Evolutionary conservation across 805 yeast species (phyloP), one percentile per base, ranked within the genome.

Genomic region (Candida andamanensis): DNA sequence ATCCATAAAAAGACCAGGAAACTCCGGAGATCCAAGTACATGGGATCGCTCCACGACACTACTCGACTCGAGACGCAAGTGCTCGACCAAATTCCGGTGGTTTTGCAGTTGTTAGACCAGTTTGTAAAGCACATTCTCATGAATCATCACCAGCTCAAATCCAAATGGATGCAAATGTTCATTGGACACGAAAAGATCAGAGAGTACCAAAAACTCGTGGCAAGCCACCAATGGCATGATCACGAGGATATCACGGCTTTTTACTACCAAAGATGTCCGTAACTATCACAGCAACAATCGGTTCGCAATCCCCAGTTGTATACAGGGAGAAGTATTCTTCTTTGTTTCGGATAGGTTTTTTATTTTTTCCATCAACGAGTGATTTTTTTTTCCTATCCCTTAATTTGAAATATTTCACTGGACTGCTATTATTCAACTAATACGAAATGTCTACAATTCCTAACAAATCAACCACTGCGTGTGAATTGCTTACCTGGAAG

Each of bases 401-500:
- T n/a, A n/a, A n/a, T n/a, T n/a, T n/a, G n/a, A n/a, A n/a, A n/a
- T n/a, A n/a, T n/a, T n/a, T n/a, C n/a, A n/a, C n/a, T n/a, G n/a
- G n/a, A n/a, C n/a, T n/a, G n/a, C n/a, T 16, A 26, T 24, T 23
- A 28, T 33, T 24, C 30, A 20, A 33, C 28, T 21, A 26, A 27
- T 27, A 18, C 21, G 11, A 15, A 18, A 41, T 41, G 45, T 41
- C 45, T 14, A 22, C 40, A 26, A 32, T 35, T 13, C 28, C 37
- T 19, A 36, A 39, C 22, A 26, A 36, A 15, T 24, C 44, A 17
- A 15, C 43, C 16, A 19, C 44, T 24, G 14, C 46, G 17, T 44
- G 54, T 44, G 44, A 47, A 24, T 63, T 84, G 44, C 65, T 85
- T 40, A 76, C 85, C 41, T 84, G 94, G 95, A 63, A 72, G 43